Evolutionary conservation across 2,329 filamentous ascomycete species (phyloP).

Genomic region (Cladosporium sp.): DNA sequence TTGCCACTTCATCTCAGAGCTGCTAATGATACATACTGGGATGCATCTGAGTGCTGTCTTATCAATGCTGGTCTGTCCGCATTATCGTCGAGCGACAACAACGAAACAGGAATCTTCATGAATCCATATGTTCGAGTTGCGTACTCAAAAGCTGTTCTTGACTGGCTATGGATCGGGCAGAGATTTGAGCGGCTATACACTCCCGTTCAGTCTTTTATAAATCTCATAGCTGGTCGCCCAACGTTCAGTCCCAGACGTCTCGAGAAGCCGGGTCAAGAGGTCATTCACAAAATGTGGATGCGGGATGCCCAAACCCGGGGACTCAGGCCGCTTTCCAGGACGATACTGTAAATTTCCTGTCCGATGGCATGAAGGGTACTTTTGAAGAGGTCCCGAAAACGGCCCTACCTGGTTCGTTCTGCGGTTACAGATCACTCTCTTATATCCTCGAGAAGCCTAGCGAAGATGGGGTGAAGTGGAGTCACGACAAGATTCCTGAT

Average conservation of each 20-base stretch:
- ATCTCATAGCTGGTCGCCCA: conserved; percentile 52
- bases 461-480: background rate
- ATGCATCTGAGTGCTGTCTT: conserved; percentile 46
- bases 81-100: conserved; percentile 15
- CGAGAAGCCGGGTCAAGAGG: conserved; percentile 54
- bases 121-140: conserved; percentile 72
- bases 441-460: background rate
- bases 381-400: background rate
- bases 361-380: too few species aligned
- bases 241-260: conserved; percentile 56
- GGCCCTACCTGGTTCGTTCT: background rate
- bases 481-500: too few species aligned
- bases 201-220: conserved; percentile 57
- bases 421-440: background rate
- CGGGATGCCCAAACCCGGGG: conserved; percentile 27
- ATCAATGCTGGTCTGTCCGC: conserved; percentile 42
- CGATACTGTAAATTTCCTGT: too few species aligned
- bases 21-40: conserved; percentile 42
- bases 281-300: conserved; percentile 52
- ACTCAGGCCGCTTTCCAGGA: too few species aligned
- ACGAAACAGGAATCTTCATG: conserved; percentile 57
- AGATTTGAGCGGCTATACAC: conserved; percentile 64
- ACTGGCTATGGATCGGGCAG: conserved; percentile 56
- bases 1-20: conserved; percentile 38
- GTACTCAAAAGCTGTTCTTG: conserved; percentile 56